phyloP scores from a whole-genome alignment of 805 yeast species.

The Clavispora phyllophila region DNA sequence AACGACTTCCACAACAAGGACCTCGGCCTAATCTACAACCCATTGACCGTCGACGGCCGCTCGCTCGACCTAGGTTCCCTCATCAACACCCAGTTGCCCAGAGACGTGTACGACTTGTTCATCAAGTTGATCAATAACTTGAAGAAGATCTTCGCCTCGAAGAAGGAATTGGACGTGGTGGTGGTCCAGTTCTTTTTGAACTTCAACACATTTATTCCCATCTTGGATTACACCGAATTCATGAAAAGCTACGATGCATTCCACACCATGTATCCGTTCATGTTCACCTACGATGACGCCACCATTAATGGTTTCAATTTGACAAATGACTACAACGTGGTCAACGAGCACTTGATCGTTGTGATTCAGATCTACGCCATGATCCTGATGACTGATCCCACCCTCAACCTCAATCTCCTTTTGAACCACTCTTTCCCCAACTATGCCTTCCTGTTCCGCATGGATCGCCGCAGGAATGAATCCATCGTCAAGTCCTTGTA shows the following conservation, averaged over 20 bases:
- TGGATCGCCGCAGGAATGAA: constrained; percentile 9
- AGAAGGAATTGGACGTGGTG: constrained; percentile 41
- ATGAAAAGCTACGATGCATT: constrained; percentile 48
- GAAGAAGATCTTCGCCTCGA: constrained; percentile 33
- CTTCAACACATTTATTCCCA: constrained; percentile 50
- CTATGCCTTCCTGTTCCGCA: constrained; percentile 14
- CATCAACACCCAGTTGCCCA: constrained; percentile 23
- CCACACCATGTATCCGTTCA: constrained; percentile 44
- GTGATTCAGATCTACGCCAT: constrained; percentile 48
- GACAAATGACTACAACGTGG: constrained; percentile 37
- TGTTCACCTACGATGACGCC: constrained; percentile 43
- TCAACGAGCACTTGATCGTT: constrained; percentile 39
- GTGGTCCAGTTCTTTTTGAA: constrained; percentile 46
- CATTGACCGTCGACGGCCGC: constrained; percentile 25
- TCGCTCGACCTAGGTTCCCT: constrained; percentile 1
- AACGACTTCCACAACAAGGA: constrained; percentile 34
- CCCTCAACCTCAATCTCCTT: constrained; percentile 36
- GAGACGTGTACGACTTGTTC: constrained; percentile 39
- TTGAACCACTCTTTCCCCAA: constrained; percentile 34
- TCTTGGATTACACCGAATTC: constrained; percentile 48
- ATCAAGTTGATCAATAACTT: constrained; percentile 41
- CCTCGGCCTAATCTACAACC: constrained; percentile 36
- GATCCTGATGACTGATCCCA: constrained; percentile 47
- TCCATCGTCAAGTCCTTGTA: constrained; percentile 33
- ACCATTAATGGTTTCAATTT: constrained; percentile 46